Conservation (phyloP, 106 monocot species). For the Posidonia australis region DNA sequence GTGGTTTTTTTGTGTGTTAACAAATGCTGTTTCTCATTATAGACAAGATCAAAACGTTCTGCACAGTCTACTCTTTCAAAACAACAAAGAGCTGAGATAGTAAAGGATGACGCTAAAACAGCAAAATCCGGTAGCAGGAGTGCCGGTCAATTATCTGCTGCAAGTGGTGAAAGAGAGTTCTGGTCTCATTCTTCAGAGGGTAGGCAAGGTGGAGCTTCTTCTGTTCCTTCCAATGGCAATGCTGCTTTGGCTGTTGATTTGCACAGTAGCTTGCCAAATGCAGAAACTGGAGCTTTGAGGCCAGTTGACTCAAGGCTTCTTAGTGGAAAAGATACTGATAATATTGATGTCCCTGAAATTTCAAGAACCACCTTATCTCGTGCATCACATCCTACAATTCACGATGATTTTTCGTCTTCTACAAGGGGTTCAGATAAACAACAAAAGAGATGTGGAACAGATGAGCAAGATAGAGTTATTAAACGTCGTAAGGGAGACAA, state of each 20-base stretch:
- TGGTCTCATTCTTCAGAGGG: conserved; percentile 31
- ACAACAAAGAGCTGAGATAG: conserved; percentile 42
- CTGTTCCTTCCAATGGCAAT: conserved; percentile 17
- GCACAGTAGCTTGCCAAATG: conserved; percentile 20
- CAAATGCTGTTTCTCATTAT: background rate
- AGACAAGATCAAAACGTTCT: conserved; percentile 54
- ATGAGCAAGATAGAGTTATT: conserved; percentile 65
- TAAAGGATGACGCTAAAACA: conserved; percentile 66
- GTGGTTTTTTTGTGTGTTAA: background rate
- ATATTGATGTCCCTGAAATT: conserved; percentile 25
- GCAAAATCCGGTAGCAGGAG: conserved; percentile 42
- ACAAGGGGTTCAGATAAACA: conserved; percentile 23
- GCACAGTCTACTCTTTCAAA: conserved; percentile 37
- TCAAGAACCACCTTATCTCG: conserved; percentile 17
- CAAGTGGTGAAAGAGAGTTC: conserved; percentile 28
- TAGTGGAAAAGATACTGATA: conserved; percentile 15
- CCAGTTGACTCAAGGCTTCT: conserved; percentile 5
- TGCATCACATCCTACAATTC: conserved; percentile 12
- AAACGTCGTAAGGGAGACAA: conserved; percentile 73
- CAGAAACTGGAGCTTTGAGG: conserved; percentile 17
- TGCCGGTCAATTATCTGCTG: conserved; percentile 29
- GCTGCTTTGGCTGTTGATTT: conserved; percentile 4
- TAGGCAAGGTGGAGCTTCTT: conserved; percentile 16
- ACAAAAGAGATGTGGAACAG: conserved; percentile 43
- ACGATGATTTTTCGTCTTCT: conserved; percentile 24